Percentiles rank a stretch among this genome's conserved stretches.
These are phyloP conservation scores for Saururus chinensis DNA, from an alignment of 164 flowering plant genomes.

Conservation along the genomic window DNA sequence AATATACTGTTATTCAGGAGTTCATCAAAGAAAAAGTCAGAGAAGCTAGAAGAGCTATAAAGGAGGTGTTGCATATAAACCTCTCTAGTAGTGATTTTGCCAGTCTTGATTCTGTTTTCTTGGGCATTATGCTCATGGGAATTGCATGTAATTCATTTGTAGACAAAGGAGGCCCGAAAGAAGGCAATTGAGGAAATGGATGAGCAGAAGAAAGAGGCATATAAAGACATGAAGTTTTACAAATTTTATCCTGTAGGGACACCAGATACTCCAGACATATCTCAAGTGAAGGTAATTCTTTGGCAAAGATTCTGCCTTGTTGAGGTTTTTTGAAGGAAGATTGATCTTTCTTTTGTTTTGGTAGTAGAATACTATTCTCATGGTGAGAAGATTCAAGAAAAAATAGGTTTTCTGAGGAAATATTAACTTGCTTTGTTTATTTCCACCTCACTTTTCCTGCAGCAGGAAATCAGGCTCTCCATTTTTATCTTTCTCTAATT, in stretches of 20 bases:
- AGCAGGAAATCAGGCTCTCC: too few relatives aligned
- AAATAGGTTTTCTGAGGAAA: background rate
- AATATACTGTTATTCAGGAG: constrained; percentile 28
- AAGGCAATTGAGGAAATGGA: constrained; percentile 72
- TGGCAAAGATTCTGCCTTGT: too few relatives aligned
- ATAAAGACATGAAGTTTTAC: constrained; percentile 66
- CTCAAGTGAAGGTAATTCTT: constrained; percentile 64
- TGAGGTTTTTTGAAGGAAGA: background rate
- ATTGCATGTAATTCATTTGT: constrained; percentile 1
- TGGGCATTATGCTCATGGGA: background rate
- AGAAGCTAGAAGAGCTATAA: constrained; percentile 71
- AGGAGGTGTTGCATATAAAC: constrained; percentile 45
- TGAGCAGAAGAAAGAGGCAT: constrained; percentile 54
- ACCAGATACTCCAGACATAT: constrained; percentile 73
- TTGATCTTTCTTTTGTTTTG: background rate
- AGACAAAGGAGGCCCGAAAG: constrained; percentile 84
- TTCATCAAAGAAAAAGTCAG: constrained; percentile 74
- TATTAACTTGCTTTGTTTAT: background rate
- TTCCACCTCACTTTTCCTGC: background rate
- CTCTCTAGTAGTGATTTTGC: background rate
- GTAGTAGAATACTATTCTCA: too few relatives aligned
- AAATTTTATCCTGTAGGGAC: constrained; percentile 85
- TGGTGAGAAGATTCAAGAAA: too few relatives aligned
- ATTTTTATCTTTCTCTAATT: too few relatives aligned
- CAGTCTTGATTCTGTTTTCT: background rate